These are phyloP conservation scores for Talaromyces wortmannii DNA, from an alignment of 495 filamentous ascomycete species.

Conservation along the genomic window DNA sequence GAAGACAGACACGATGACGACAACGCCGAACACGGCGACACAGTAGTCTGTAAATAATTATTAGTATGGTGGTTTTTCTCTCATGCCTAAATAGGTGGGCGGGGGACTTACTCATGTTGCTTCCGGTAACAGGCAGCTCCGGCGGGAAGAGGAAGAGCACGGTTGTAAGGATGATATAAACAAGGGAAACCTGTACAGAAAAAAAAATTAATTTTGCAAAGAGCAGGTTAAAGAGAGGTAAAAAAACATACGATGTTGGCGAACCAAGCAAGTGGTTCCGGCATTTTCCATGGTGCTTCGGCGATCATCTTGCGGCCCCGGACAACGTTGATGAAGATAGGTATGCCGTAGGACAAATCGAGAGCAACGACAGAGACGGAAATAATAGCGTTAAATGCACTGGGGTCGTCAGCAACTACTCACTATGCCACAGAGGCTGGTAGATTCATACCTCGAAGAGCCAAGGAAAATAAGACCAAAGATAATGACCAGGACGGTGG, in stretches of 20 bases:
- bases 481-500: constrained; percentile 54
- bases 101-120: constrained; percentile 59
- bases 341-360: constrained; percentile 66
- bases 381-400: constrained; percentile 56
- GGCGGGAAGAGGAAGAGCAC: constrained; percentile 76
- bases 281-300: constrained; percentile 54
- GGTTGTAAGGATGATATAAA: constrained; percentile 60
- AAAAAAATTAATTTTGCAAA: constrained; percentile 11
- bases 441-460: constrained; percentile 43
- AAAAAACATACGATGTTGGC: constrained; percentile 46
- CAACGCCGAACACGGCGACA: constrained; percentile 62
- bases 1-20: constrained; percentile 55
- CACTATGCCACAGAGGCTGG: background rate
- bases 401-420: constrained; percentile 5
- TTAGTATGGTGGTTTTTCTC: background rate
- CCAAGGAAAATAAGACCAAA: constrained; percentile 75
- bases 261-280: constrained; percentile 50
- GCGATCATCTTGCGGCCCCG: constrained; percentile 61
- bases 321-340: constrained; percentile 58
- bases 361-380: constrained; percentile 66
- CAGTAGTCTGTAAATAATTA: constrained; percentile 48
- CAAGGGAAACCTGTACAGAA: constrained; percentile 47
- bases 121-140: constrained; percentile 53
- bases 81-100: background rate
- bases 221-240: constrained; percentile 14